phyloP scores from a whole-genome alignment of 2,329 filamentous ascomycete species.

The Aspergillus tamarii region DNA sequence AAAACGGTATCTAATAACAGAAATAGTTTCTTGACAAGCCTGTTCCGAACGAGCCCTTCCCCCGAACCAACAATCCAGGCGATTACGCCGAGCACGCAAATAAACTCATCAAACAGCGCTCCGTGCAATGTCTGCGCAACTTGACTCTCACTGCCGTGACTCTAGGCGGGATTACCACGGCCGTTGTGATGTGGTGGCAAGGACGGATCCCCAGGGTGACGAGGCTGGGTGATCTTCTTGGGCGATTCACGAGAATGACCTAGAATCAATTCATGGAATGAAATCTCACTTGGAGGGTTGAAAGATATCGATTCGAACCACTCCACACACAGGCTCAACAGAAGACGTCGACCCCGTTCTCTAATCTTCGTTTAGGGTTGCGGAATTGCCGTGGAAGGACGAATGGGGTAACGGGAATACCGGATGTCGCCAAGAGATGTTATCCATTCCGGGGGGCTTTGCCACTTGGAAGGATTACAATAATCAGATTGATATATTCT shows the following conservation, averaged over 20 bases:
- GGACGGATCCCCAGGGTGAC: background rate
- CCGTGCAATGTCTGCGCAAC: background rate
- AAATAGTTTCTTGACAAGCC: background rate
- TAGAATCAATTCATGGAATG: background rate
- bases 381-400: too few relatives aligned
- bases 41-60: background rate
- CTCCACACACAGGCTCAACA: too few relatives aligned
- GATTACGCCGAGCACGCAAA: background rate
- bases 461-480: too few relatives aligned
- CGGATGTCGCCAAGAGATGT: too few relatives aligned
- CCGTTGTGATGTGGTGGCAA: background rate
- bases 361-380: too few relatives aligned
- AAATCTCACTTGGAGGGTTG: too few relatives aligned
- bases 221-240: background rate
- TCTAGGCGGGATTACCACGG: background rate
- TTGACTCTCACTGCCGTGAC: background rate
- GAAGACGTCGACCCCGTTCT: too few relatives aligned
- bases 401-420: too few relatives aligned
- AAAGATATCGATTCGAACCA: too few relatives aligned
- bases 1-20: background rate
- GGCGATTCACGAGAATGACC: background rate
- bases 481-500: too few relatives aligned
- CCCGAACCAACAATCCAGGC: background rate
- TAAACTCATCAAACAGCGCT: background rate
- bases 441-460: too few relatives aligned